Evolutionary conservation across 208 protist genomes (phyloP).

Genomic region (Trypanosoma theileri): DNA sequence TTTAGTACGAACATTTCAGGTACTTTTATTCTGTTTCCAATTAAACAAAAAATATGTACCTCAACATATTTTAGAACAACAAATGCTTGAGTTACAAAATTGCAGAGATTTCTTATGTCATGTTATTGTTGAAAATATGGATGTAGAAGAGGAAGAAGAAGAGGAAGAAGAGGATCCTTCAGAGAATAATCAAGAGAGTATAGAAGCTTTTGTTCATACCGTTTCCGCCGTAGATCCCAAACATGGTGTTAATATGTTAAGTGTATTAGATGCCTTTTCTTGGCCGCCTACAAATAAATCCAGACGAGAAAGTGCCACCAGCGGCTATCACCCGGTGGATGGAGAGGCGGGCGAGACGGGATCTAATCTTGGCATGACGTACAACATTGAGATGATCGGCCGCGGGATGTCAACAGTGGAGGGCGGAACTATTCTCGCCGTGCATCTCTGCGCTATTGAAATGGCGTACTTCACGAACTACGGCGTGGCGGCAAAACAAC

Average conservation of each 20-base stretch:
- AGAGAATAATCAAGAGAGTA: conserved; percentile 12
- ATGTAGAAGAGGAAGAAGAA: conserved; percentile 19
- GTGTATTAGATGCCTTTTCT: not conserved
- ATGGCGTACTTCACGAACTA: conserved; percentile 72
- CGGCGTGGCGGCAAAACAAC: conserved; percentile 51
- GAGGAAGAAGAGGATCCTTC: conserved; percentile 24
- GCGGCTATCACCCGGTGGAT: not conserved
- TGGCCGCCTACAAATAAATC: not conserved
- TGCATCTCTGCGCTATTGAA: conserved; percentile 62
- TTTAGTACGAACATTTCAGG: conserved; percentile 57
- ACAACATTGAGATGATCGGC: conserved; percentile 5
- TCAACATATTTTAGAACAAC: conserved; percentile 68
- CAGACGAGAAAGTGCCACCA: not conserved
- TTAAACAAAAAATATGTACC: conserved; percentile 90
- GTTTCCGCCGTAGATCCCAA: conserved; percentile 6
- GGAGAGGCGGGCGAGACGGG: not conserved
- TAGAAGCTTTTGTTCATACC: conserved; percentile 27
- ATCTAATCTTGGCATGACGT: not conserved
- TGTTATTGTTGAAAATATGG: conserved; percentile 15
- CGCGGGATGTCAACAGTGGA: conserved; percentile 59
- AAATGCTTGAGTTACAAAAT: conserved; percentile 46
- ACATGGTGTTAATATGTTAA: not conserved
- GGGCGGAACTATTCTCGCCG: conserved; percentile 61
- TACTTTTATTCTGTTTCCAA: conserved; percentile 68
- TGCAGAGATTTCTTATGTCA: conserved; percentile 24